These are phyloP conservation scores for Cantharellus cinnabarinus DNA, from an alignment of 768 basidiomycete species.

Conservation along the genomic window DNA sequence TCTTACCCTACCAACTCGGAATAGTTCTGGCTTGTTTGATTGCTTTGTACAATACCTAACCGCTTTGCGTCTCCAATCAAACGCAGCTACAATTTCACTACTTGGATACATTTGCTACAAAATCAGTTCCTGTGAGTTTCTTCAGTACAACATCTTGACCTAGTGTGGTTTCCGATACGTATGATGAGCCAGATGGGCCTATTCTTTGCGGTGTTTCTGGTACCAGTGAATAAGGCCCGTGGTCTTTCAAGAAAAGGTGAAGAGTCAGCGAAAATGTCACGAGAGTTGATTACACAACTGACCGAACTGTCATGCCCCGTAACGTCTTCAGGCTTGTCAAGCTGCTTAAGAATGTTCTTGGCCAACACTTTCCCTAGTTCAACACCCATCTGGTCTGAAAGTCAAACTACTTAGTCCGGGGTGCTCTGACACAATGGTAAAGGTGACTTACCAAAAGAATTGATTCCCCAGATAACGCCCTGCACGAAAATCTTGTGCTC, in stretches of 20 bases:
- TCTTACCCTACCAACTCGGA: too few species aligned
- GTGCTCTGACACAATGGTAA: background rate
- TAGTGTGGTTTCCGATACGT: too few species aligned
- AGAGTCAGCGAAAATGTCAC: background rate
- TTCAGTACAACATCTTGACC: too few species aligned
- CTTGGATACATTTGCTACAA: too few species aligned
- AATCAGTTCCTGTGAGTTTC: too few species aligned
- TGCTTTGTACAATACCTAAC: too few species aligned
- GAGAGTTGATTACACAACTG: slow-evolving; percentile 9
- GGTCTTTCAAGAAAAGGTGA: slow-evolving; percentile 30
- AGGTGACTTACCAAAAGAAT: slow-evolving; percentile 65
- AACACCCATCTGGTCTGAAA: slow-evolving; percentile 93
- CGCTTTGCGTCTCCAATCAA: too few species aligned
- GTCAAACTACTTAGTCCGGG: background rate
- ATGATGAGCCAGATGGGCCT: background rate
- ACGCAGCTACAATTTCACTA: too few species aligned
- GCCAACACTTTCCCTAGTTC: slow-evolving; percentile 93
- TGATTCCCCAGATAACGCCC: slow-evolving; percentile 95
- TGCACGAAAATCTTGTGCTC: slow-evolving; percentile 99
- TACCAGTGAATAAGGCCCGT: slow-evolving; percentile 95
- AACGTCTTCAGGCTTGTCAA: slow-evolving; percentile 59
- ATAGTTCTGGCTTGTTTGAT: too few species aligned
- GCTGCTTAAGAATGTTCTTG: slow-evolving; percentile 83
- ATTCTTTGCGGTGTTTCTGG: slow-evolving; percentile 48
- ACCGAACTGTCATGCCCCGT: slow-evolving; percentile 76